Evolutionary conservation across 2,329 filamentous ascomycete genomes (phyloP).

Genomic region (Fusarium sp.): DNA sequence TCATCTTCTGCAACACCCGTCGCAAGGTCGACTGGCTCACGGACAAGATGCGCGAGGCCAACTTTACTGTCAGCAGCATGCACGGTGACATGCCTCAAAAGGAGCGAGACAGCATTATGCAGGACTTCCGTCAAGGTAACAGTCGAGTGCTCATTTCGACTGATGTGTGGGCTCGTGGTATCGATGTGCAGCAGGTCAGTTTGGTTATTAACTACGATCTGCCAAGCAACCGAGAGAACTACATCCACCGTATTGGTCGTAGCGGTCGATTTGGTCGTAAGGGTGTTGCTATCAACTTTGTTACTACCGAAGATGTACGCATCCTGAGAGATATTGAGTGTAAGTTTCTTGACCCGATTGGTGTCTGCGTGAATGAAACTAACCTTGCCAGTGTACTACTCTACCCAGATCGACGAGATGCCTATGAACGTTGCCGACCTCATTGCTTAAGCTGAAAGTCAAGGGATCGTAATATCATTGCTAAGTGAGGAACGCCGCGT

Average conservation of each 20-base stretch:
- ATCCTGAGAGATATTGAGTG: slow-evolving; percentile 97
- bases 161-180: slow-evolving; percentile 97
- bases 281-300: slow-evolving; percentile 99
- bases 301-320: slow-evolving; percentile 96
- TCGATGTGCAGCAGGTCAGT: slow-evolving; percentile 98
- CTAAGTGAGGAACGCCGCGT: slow-evolving; percentile 24
- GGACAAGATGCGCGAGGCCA: slow-evolving; percentile 98
- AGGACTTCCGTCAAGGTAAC: slow-evolving; percentile 97
- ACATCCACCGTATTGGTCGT: slow-evolving; percentile 97
- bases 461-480: neutral
- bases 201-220: slow-evolving; percentile 99
- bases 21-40: slow-evolving; percentile 99
- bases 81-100: slow-evolving; percentile 99
- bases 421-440: slow-evolving; percentile 89
- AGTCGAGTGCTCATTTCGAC: slow-evolving; percentile 96
- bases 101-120: slow-evolving; percentile 98
- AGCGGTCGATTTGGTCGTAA: slow-evolving; percentile 96
- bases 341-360: slow-evolving; percentile 60
- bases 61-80: slow-evolving; percentile 99
- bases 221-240: slow-evolving; percentile 98
- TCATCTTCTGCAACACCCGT: slow-evolving; percentile 99
- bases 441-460: slow-evolving; percentile 57
- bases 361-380: slow-evolving; percentile 44
- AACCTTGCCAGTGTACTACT: slow-evolving; percentile 80
- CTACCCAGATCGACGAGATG: slow-evolving; percentile 98